Conservation (phyloP, 257 asterid species). For the Ocimum tenuiflorum region DNA sequence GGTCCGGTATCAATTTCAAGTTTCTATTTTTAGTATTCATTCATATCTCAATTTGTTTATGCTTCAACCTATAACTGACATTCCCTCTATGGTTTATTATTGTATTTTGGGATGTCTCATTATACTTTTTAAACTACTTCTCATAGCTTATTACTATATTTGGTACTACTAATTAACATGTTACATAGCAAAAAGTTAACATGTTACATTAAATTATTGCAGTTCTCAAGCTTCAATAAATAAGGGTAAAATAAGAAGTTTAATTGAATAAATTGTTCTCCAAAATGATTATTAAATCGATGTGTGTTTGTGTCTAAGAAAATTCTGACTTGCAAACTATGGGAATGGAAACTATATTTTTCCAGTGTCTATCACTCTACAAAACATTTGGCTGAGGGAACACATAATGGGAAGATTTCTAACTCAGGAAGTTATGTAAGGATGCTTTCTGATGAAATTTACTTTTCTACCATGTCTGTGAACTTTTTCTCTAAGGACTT, state of each 20-base stretch:
- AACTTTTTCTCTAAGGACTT: background rate
- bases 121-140: no score
- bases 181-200: no score
- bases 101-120: background rate
- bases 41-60: conserved; percentile 6
- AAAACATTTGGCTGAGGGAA: background rate
- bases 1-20: conserved; percentile 34
- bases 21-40: background rate
- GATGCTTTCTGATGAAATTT: background rate
- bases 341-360: background rate
- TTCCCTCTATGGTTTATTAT: background rate
- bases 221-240: no score
- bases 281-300: no score
- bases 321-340: background rate
- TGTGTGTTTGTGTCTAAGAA: no score
- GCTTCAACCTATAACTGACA: background rate
- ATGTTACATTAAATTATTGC: no score
- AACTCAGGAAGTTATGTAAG: background rate
- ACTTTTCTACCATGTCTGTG: background rate
- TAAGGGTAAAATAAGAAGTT: no score
- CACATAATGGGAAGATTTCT: background rate
- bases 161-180: background rate
- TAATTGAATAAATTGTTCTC: no score
- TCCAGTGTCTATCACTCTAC: background rate
- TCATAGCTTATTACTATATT: no score